Conservation (phyloP, 2,329 filamentous ascomycete species). For the Diaporthe aspalathi region DNA sequence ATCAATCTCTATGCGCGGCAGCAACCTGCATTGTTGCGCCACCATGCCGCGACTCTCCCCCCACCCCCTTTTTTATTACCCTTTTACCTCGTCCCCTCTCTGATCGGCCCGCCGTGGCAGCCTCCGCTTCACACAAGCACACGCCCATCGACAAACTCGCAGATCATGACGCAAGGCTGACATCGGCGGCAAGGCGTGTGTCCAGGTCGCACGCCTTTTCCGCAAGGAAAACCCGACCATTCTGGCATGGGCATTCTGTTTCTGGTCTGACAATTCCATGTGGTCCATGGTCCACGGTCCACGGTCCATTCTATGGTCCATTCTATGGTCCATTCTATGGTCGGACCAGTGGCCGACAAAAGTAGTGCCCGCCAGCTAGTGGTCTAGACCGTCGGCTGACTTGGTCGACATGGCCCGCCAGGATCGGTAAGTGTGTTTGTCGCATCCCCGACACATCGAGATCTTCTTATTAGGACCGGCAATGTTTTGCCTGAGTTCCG, state of each 20-base stretch:
- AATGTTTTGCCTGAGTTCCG: background rate
- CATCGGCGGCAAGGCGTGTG: conserved; percentile 14
- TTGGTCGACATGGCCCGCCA: background rate
- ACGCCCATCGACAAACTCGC: background rate
- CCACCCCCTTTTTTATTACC: background rate
- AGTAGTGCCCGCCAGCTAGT: background rate
- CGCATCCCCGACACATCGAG: conserved; percentile 20
- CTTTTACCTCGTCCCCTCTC: too few species aligned
- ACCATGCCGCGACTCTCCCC: background rate
- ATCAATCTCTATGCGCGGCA: background rate
- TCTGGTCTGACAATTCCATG: conserved; percentile 18
- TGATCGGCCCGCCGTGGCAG: background rate
- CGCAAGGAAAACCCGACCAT: background rate
- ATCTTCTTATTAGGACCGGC: too few species aligned
- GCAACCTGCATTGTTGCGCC: too few species aligned
- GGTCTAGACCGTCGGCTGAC: conserved; percentile 10
- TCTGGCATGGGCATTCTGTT: conserved; percentile 1
- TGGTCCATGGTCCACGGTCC: conserved; percentile 7
- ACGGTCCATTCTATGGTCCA: too few species aligned
- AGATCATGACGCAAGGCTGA: conserved; percentile 28
- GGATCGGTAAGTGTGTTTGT: conserved; percentile 26
- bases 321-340: too few species aligned
- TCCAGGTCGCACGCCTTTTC: background rate
- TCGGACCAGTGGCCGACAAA: background rate
- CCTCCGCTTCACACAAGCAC: background rate